These are phyloP conservation scores for Cladophialophora chaetospira DNA, from an alignment of 2,329 filamentous ascomycete species.

Conservation along the genomic window DNA sequence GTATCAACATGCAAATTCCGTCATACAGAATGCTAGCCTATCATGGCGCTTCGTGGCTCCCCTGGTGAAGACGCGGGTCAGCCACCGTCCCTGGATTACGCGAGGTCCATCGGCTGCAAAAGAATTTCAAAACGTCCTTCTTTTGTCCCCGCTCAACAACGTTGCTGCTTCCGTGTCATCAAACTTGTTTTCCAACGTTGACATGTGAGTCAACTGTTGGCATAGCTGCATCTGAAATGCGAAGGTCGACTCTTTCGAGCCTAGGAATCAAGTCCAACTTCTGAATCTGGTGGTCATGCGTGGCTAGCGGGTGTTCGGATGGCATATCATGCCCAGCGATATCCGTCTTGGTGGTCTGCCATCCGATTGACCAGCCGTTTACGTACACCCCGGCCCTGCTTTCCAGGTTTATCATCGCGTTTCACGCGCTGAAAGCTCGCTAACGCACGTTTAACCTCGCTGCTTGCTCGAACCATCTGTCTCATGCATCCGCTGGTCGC, in stretches of 20 bases:
- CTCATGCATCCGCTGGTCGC: background rate
- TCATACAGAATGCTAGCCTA: conserved; percentile 24
- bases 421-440: conserved; percentile 23
- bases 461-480: conserved; percentile 3
- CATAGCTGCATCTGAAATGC: conserved; percentile 7
- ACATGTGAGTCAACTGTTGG: conserved; percentile 8
- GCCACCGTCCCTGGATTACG: conserved; percentile 6
- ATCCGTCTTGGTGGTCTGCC: conserved; percentile 1
- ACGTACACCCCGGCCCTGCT: conserved; percentile 24
- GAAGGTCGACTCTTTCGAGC: background rate
- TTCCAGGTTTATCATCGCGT: conserved; percentile 26
- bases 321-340: conserved; percentile 1
- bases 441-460: conserved; percentile 16
- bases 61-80: conserved; percentile 12
- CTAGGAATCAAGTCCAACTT: background rate
- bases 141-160: background rate
- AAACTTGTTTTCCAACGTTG: conserved; percentile 16
- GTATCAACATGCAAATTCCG: conserved; percentile 21
- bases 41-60: conserved; percentile 14
- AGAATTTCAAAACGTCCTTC: conserved; percentile 9
- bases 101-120: conserved; percentile 16
- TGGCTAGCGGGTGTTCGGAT: conserved; percentile 10
- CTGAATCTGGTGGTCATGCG: background rate
- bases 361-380: conserved; percentile 28
- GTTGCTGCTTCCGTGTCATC: background rate